phyloP scores from a whole-genome alignment of 2,329 filamentous ascomycete genomes.

The Shiraia bambusicola region DNA sequence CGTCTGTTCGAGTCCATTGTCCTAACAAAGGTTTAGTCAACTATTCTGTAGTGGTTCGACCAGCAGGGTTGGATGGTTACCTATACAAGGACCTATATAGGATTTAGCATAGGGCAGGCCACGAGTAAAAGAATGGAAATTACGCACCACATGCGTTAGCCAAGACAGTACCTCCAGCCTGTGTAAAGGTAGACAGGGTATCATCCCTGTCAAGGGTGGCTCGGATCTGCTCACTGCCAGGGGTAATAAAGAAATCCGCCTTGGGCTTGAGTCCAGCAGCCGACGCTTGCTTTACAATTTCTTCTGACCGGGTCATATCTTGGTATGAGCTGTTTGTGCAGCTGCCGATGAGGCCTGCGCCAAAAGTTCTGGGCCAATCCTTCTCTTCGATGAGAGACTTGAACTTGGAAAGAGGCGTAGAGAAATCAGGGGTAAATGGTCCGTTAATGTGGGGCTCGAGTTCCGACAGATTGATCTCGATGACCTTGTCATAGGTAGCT shows the following conservation, averaged over 20 bases:
- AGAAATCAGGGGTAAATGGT: slow-evolving; percentile 96
- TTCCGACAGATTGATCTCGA: slow-evolving; percentile 92
- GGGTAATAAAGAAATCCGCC: slow-evolving; percentile 89
- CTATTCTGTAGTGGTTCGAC: no score
- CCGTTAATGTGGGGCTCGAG: slow-evolving; percentile 99
- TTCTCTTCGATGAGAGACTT: slow-evolving; percentile 91
- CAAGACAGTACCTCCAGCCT: slow-evolving; percentile 91
- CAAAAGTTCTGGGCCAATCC: slow-evolving; percentile 93
- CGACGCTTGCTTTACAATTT: slow-evolving; percentile 87
- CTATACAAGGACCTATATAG: slow-evolving; percentile 76
- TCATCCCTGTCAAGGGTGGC: slow-evolving; percentile 83
- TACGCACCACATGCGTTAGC: slow-evolving; percentile 86
- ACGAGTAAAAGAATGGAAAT: slow-evolving; percentile 3
- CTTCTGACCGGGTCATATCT: slow-evolving; percentile 92
- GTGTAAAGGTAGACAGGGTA: slow-evolving; percentile 90
- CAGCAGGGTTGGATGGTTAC: no score
- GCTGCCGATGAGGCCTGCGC: slow-evolving; percentile 94
- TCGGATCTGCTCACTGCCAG: slow-evolving; percentile 94
- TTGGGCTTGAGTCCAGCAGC: slow-evolving; percentile 93
- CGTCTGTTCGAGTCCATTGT: slow-evolving; percentile 92
- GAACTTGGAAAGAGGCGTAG: slow-evolving; percentile 97
- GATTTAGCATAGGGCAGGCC: slow-evolving; percentile 11
- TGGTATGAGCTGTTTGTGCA: slow-evolving; percentile 92
- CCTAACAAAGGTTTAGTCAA: slow-evolving; percentile 38
- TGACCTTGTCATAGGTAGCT: slow-evolving; percentile 91